Evolutionary conservation across 2,329 filamentous ascomycete genomes (phyloP).

Genomic region (Helotiales sp.): DNA sequence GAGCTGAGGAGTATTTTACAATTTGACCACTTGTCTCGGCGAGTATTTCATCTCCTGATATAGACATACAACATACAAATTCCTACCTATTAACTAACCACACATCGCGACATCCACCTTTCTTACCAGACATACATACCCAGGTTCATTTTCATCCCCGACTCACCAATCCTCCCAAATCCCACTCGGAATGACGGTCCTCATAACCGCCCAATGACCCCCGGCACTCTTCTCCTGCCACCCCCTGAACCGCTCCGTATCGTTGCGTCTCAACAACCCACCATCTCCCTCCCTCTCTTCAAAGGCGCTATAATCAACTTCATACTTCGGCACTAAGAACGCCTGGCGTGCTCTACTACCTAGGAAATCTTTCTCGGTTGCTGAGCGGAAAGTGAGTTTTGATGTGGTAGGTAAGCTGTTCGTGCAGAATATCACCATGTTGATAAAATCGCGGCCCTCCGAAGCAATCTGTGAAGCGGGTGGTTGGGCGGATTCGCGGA

Average conservation of each 20-base stretch:
- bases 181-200: constrained; percentile 73
- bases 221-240: constrained; percentile 78
- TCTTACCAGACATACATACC: too few species aligned
- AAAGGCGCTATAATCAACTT: constrained; percentile 55
- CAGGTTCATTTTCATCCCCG: too few species aligned
- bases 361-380: constrained; percentile 69
- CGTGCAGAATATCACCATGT: constrained; percentile 91
- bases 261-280: constrained; percentile 63
- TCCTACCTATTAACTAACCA: too few species aligned
- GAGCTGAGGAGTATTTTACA: too few species aligned
- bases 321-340: constrained; percentile 74
- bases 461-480: constrained; percentile 54
- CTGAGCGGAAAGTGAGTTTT: constrained; percentile 66
- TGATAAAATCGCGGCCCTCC: constrained; percentile 76
- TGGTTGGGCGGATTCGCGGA: constrained; percentile 72
- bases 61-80: too few species aligned
- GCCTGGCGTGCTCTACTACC: constrained; percentile 70
- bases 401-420: constrained; percentile 23
- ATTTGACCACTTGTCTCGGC: too few species aligned
- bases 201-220: constrained; percentile 93
- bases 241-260: constrained; percentile 68
- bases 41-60: too few species aligned
- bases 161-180: constrained; percentile 89
- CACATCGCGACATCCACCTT: too few species aligned
- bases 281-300: constrained; percentile 47